Conservation (phyloP, 768 basidiomycete species). For the Mycena floridula region DNA sequence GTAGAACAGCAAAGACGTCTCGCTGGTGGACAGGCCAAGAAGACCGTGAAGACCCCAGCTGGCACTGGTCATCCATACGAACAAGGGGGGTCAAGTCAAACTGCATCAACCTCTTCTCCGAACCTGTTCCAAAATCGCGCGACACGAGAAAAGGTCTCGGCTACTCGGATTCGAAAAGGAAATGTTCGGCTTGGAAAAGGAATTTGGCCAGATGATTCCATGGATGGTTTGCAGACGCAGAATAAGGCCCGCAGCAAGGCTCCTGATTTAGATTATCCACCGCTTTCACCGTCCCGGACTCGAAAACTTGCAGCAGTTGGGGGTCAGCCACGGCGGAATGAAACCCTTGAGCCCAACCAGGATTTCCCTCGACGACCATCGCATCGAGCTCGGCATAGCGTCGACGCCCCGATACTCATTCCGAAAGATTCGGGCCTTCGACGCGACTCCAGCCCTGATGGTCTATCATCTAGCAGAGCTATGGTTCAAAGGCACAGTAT, state of each 20-base stretch:
- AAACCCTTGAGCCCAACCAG: slow-evolving; percentile 39
- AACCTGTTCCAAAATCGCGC: slow-evolving; percentile 37
- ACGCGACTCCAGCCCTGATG: slow-evolving; percentile 58
- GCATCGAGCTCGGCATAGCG: slow-evolving; percentile 59
- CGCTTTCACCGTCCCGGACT: slow-evolving; percentile 23
- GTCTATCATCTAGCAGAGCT: slow-evolving; percentile 36
- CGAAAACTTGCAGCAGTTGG: slow-evolving; percentile 54
- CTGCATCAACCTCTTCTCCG: slow-evolving; percentile 52
- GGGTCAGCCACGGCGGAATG: slow-evolving; percentile 34
- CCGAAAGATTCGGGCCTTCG: slow-evolving; percentile 42
- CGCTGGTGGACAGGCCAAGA: slow-evolving; percentile 36
- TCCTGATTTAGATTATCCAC: slow-evolving; percentile 3
- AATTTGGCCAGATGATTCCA: slow-evolving; percentile 80
- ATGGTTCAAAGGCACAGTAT: slow-evolving; percentile 55
- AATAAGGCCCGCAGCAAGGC: slow-evolving; percentile 17
- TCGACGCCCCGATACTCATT: slow-evolving; percentile 45
- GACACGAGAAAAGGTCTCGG: slow-evolving; percentile 25
- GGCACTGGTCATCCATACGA: slow-evolving; percentile 27
- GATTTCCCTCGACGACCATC: slow-evolving; percentile 51
- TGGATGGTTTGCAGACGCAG: slow-evolving; percentile 47
- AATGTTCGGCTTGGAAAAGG: slow-evolving; percentile 71
- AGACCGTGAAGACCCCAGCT: slow-evolving; percentile 11
- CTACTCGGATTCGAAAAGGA: too few relatives aligned
- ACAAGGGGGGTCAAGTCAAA: slow-evolving; percentile 28
- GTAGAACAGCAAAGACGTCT: slow-evolving; percentile 41